A percentile compares a stretch with the other conserved stretches of the same genome.
These are phyloP conservation scores for Wickerhamiella nectarea DNA, from an alignment of 805 yeast genomes.

Conservation along the genomic window DNA sequence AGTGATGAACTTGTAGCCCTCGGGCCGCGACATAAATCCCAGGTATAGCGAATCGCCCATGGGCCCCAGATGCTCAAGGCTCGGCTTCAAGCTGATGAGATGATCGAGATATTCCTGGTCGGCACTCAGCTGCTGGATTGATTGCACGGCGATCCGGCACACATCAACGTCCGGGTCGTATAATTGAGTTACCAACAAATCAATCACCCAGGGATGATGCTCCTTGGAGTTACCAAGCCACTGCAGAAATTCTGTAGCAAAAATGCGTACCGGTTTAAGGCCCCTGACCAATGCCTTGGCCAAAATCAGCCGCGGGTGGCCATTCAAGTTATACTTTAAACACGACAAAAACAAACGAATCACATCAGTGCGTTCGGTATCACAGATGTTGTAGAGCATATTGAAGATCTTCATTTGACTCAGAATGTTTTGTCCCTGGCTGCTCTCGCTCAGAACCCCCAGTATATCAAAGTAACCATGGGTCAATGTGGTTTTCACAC, in stretches of 20 bases:
- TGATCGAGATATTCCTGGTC: constrained; percentile 34
- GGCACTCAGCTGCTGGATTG: constrained; percentile 40
- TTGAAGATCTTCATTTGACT: constrained; percentile 79
- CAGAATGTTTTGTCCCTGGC: constrained; percentile 52
- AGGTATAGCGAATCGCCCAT: constrained; percentile 45
- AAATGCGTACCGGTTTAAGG: constrained; percentile 37
- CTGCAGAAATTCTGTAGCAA: constrained; percentile 44
- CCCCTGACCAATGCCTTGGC: constrained; percentile 49
- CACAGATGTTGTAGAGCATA: constrained; percentile 49
- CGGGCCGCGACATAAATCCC: constrained; percentile 47
- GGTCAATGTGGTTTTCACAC: constrained; percentile 52
- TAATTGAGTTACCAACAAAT: constrained; percentile 47
- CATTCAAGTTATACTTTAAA: constrained; percentile 44
- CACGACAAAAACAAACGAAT: constrained; percentile 37
- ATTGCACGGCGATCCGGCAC: constrained; percentile 41
- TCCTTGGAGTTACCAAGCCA: constrained; percentile 21
- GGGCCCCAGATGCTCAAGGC: constrained; percentile 39
- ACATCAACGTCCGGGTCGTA: constrained; percentile 52
- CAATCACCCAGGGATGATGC: constrained; percentile 34
- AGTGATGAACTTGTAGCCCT: constrained; percentile 56
- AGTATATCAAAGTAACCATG: constrained; percentile 67
- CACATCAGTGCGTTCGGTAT: constrained; percentile 20
- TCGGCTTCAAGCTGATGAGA: constrained; percentile 43
- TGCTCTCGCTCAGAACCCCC: constrained; percentile 51
- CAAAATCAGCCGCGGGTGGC: constrained; percentile 56